These are phyloP conservation scores for Pythium periplocum DNA, from an alignment of 352 stramenopile genomes.

Conservation along the genomic window DNA sequence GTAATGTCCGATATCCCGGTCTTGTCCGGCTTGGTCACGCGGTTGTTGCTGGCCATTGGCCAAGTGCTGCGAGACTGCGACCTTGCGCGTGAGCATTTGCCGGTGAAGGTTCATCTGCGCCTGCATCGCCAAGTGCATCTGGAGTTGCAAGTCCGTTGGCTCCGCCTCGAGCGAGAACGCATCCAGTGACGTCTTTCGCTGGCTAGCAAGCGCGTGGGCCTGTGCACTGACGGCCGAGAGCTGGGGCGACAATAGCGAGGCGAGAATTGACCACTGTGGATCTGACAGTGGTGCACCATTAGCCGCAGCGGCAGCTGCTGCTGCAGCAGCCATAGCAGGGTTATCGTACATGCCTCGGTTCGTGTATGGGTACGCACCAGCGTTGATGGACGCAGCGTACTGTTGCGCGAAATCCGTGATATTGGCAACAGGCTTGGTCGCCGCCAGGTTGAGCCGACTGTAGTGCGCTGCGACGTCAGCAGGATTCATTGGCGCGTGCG, in stretches of 20 bases:
- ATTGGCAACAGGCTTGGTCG: not conserved
- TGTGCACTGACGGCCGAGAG: slow-evolving; percentile 18
- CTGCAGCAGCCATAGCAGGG: slow-evolving; percentile 8
- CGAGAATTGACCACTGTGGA: slow-evolving; percentile 72
- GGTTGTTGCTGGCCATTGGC: slow-evolving; percentile 18
- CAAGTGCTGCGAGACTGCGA: slow-evolving; percentile 68
- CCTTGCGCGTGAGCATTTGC: slow-evolving; percentile 80
- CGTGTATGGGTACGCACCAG: slow-evolving; percentile 1
- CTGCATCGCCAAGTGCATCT: slow-evolving; percentile 81
- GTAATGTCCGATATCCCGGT: not conserved
- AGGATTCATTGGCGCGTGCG: too few species aligned
- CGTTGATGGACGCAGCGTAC: slow-evolving; percentile 6
- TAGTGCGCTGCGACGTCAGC: too few species aligned
- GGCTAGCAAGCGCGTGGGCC: not conserved
- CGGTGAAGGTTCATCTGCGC: slow-evolving; percentile 77
- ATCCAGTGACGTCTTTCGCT: slow-evolving; percentile 18
- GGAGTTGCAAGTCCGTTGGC: slow-evolving; percentile 41
- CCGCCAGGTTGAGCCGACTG: too few species aligned
- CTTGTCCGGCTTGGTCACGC: too few species aligned
- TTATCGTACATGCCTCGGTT: slow-evolving; percentile 9
- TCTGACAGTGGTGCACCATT: slow-evolving; percentile 33
- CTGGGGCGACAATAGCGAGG: slow-evolving; percentile 72
- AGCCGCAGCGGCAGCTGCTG: slow-evolving; percentile 12
- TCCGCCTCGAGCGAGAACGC: slow-evolving; percentile 56
- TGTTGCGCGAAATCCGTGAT: slow-evolving; percentile 12